Evolutionary conservation across 257 asterid species (phyloP).

Genomic region (Fraxinus americana): DNA sequence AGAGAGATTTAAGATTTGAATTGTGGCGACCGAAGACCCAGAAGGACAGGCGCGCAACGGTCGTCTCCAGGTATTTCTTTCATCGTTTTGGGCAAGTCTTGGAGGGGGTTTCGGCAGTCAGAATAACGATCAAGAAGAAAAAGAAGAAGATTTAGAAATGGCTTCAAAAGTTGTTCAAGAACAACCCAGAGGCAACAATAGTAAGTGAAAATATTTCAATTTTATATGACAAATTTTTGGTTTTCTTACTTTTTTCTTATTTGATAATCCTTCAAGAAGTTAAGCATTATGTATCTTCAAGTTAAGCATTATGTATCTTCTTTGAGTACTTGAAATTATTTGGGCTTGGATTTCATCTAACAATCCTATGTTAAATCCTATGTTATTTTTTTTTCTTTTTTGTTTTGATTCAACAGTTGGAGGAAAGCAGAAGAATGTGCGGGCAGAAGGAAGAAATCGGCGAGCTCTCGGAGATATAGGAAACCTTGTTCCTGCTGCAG

Average conservation of each 20-base stretch:
- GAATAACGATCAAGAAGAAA: constrained; percentile 25
- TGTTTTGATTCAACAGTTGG: constrained; percentile 9
- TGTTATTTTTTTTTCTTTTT: no score
- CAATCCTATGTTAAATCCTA: not conserved
- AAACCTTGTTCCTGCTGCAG: constrained; percentile 40
- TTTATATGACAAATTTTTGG: not conserved
- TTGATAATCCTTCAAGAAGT: not conserved
- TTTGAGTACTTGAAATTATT: not conserved
- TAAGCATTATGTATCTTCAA: no score
- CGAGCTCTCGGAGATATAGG: constrained; percentile 56
- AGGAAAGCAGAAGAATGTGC: constrained; percentile 39
- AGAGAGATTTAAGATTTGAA: constrained; percentile 19
- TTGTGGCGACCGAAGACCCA: constrained; percentile 64
- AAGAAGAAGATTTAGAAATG: constrained; percentile 47
- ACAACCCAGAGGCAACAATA: constrained; percentile 45
- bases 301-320: not conserved
- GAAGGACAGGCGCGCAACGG: constrained; percentile 66
- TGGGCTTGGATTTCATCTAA: not conserved
- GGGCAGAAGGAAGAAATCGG: constrained; percentile 41
- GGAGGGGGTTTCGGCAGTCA: constrained; percentile 63
- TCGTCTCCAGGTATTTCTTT: constrained; percentile 69
- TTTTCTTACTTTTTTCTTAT: no score
- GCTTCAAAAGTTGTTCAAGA: constrained; percentile 51
- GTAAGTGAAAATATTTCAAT: not conserved
- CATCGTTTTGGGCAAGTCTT: constrained; percentile 63